Base-by-base conservation (phyloP, 306 rosid genomes). In the Potentilla sterilis region DNA sequence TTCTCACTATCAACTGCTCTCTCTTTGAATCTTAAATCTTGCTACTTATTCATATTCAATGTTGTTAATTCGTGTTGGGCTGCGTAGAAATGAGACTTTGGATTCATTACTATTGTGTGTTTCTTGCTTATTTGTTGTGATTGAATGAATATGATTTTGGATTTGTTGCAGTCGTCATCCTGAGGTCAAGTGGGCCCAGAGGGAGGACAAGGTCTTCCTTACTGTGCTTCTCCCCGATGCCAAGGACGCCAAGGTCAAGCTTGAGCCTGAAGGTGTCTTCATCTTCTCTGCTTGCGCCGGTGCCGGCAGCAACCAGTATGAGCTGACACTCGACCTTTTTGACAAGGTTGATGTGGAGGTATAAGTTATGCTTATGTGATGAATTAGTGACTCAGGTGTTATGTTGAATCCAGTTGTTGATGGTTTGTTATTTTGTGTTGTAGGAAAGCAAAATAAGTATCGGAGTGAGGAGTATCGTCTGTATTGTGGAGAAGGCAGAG, bases 111-210 rank as follows among this genome's bases (percentile, higher is more conserved):
- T 19, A 35, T 63, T 65, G 13, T 34, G 68, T 13, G 7, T 19
- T 16, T 37, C 13, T 61, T 1, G 4, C 12, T 49, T 1, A 15
- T 49, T 15, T 55, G 28, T 7, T n/a, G 34, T 58, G 3, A 5
- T 52, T 52, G 59, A 52, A 52, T 2, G 32, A 37, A 37, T 37
- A 37, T 37, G 40, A 3, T 37, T 12, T n/a, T 32, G 8, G 76
- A 2, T 35, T 6, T 42, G 34, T 37, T 74, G 87, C 81, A 96
- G 98, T 84, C 99, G 93, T 86, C 98, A 87, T 89, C 99, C 99
- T 3, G 98, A 96, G 84, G 88, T 96, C 70, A 96, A 92, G 89
- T 96, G 99, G 99, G 97, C 99, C 80, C 92, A 96, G 87, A 90
- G 99, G 83, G 86, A 28, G 28, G 98, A 92, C 86, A 90, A 89